Evolutionary conservation across 2,329 filamentous ascomycete genomes (phyloP).

Genomic region (Bretziella fagacearum): DNA sequence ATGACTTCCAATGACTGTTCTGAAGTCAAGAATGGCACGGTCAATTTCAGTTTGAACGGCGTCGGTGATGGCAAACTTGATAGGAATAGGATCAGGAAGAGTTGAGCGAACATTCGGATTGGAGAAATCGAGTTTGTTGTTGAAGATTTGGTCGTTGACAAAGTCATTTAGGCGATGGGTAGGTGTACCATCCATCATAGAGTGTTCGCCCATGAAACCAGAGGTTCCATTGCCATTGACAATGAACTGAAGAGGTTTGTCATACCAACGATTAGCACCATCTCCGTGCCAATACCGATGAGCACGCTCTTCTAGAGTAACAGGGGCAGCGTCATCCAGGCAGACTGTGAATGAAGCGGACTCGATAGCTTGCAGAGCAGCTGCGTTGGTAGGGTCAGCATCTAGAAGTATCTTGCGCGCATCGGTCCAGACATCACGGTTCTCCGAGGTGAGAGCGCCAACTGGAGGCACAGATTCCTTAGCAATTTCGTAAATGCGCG

Average conservation of each 20-base stretch:
- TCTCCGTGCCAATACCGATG: slow-evolving; percentile 98
- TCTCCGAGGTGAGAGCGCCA: slow-evolving; percentile 74
- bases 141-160: slow-evolving; percentile 78
- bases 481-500: slow-evolving; percentile 61
- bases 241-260: slow-evolving; percentile 97
- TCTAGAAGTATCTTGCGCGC: slow-evolving; percentile 60
- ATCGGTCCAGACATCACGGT: slow-evolving; percentile 84
- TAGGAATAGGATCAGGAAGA: slow-evolving; percentile 59
- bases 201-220: slow-evolving; percentile 96
- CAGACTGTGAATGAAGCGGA: slow-evolving; percentile 82
- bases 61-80: slow-evolving; percentile 64
- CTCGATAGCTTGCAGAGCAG: slow-evolving; percentile 65
- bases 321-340: slow-evolving; percentile 75
- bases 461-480: slow-evolving; percentile 51
- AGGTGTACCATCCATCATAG: slow-evolving; percentile 99
- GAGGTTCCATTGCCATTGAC: slow-evolving; percentile 95
- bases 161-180: slow-evolving; percentile 96
- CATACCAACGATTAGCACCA: slow-evolving; percentile 87
- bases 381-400: slow-evolving; percentile 63
- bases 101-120: slow-evolving; percentile 61
- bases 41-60: slow-evolving; percentile 64
- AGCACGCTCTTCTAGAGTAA: slow-evolving; percentile 89
- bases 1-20: slow-evolving; percentile 65
- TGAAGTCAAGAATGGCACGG: slow-evolving; percentile 62
- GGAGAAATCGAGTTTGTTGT: slow-evolving; percentile 83